Evolutionary conservation across 176 grass and related monocot genomes (phyloP), one percentile per base, ranked within the genome.

Genomic region (Panicum miliaceum): DNA sequence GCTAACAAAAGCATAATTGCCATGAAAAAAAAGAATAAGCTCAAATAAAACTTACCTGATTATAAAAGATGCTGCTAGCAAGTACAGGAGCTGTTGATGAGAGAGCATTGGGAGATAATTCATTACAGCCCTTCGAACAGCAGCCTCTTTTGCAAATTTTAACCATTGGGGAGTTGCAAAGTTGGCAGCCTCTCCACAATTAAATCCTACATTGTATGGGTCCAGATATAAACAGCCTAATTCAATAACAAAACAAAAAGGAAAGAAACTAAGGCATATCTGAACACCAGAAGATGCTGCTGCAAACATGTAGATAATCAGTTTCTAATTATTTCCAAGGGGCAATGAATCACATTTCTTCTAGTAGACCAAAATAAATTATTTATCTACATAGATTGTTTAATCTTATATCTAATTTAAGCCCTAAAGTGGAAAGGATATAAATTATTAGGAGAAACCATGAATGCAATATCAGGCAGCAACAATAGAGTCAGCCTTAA

Each of bases 51-150:
- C 73, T 84, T 81, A 99, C 96, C 96, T 94, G 75, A 90, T 92
- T 82, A 99, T 89, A 78, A 99, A 99, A 66, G 96, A 99, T 80
- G 96, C 91, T 81, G 96, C 88, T 89, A 96, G 81, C 83, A 99
- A 66, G 76, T 99, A 99, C 40, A 99, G 69, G 48, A 99, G 87
- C 85, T 99, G 96, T 84, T 99, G 96, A 89, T 99, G 96, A 34
- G 96, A 99, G 56, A 99, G 93, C 96, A 99, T 99, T 32, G 96
- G 96, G 75, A 99, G 93, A 87, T 94, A 89, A 91, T 94, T 96
- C 96, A 99, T 99, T 42, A 92, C 91, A 74, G 96, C 96, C 89
- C 96, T 96, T 73, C 96, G 83, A 41, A 96, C 86, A 38, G 96
- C 96, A 78, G 96, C 96, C 50, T 99, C 93, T 90, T 93, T 99